Evolutionary conservation across 169 alveolate species (phyloP).

Genomic region (Plasmodium gaboni): DNA sequence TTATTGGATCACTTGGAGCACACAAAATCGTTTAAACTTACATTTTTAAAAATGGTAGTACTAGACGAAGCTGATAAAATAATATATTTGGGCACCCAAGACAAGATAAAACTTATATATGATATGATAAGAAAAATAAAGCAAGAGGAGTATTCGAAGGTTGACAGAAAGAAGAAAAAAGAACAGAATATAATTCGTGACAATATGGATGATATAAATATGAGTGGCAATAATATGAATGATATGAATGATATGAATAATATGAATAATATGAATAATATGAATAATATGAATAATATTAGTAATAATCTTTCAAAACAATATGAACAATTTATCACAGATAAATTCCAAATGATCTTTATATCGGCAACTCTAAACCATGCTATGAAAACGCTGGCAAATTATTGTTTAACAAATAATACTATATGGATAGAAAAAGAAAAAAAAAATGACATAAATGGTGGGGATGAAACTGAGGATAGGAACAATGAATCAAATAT

Average conservation of each 20-base stretch:
- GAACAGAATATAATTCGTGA: background rate
- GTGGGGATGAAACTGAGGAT: background rate
- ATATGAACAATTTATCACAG: constrained; percentile 11
- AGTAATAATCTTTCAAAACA: too few species aligned
- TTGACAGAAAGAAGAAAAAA: constrained; percentile 1
- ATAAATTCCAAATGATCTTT: constrained; percentile 81
- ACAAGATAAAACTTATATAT: constrained; percentile 91
- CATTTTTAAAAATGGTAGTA: constrained; percentile 87
- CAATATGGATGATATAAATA: too few species aligned
- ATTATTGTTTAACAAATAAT: constrained; percentile 80
- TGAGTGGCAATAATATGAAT: too few species aligned
- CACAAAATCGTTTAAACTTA: constrained; percentile 91
- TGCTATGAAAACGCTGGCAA: constrained; percentile 85
- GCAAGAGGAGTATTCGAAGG: background rate
- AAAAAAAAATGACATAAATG: background rate
- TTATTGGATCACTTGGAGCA: constrained; percentile 94
- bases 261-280: too few species aligned
- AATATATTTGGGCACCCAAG: constrained; percentile 97
- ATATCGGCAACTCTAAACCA: constrained; percentile 89
- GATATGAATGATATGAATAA: too few species aligned
- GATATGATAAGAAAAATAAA: constrained; percentile 43
- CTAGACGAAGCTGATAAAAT: constrained; percentile 99
- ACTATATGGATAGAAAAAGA: constrained; percentile 74
- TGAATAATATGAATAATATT: too few species aligned
- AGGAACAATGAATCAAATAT: background rate